A percentile compares a stretch with the other conserved stretches of the same genome.
Evolutionary conservation across 148 eudicot genomes (phyloP).

Genomic region (Persicaria tinctoria): DNA sequence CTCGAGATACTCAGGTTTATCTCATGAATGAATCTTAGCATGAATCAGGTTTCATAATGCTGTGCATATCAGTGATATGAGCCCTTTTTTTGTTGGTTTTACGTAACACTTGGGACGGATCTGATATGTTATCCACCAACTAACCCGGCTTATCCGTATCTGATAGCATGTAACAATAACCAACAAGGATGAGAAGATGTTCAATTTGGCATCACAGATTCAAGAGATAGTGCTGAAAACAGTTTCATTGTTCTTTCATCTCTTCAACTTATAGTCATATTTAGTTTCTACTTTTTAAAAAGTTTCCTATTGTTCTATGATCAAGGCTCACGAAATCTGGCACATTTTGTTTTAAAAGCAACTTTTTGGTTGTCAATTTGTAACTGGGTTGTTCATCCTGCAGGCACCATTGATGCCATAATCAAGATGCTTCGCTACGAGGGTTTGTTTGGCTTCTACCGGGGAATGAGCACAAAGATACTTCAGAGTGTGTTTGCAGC

Average conservation of each 20-base stretch:
- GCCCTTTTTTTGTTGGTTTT: background rate
- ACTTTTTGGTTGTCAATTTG: background rate
- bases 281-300: too few relatives aligned
- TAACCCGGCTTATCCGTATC: too few relatives aligned
- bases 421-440: conserved; percentile 76
- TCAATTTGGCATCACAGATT: background rate
- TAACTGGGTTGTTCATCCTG: conserved; percentile 5
- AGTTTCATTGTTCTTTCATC: background rate
- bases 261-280: background rate
- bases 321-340: background rate
- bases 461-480: conserved; percentile 95
- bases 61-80: background rate
- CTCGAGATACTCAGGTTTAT: conserved; percentile 69
- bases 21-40: background rate
- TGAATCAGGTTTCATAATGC: background rate
- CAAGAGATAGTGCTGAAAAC: background rate
- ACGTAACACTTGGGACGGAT: background rate
- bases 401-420: conserved; percentile 85
- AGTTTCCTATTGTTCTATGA: too few relatives aligned
- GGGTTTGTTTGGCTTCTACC: conserved; percentile 74
- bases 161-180: too few relatives aligned
- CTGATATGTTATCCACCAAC: background rate
- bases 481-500: conserved; percentile 96
- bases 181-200: too few relatives aligned
- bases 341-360: background rate